Percentiles rank a stretch among this genome's conserved stretches.
These are phyloP conservation scores for Haplosporangium sp. DNA, from an alignment of 371 early-diverging fungal species.

Conservation along the genomic window DNA sequence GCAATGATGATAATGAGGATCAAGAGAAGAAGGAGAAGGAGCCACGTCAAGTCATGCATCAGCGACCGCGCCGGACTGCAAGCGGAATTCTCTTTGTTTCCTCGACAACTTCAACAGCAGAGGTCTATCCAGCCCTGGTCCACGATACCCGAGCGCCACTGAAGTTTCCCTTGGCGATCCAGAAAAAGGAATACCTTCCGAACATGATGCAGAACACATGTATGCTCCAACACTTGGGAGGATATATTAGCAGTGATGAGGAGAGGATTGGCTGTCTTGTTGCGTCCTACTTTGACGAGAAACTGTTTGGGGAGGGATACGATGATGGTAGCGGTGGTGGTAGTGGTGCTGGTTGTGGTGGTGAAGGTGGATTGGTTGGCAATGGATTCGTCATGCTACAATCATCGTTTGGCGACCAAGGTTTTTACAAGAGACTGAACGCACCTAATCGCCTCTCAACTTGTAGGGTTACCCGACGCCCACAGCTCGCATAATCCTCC, in stretches of 20 bases:
- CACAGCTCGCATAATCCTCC: slow-evolving; percentile 10
- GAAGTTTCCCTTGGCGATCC: background rate
- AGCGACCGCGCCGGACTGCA: slow-evolving; percentile 14
- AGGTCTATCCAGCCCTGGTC: slow-evolving; percentile 17
- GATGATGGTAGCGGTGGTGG: slow-evolving; percentile 5
- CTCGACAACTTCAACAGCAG: slow-evolving; percentile 25
- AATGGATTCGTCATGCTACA: slow-evolving; percentile 34
- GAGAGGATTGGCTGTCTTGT: slow-evolving; percentile 14
- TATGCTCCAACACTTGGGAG: slow-evolving; percentile 9
- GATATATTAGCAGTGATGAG: slow-evolving; percentile 6
- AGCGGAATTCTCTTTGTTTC: slow-evolving; percentile 48
- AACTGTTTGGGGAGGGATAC: slow-evolving; percentile 2
- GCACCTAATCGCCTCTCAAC: slow-evolving; percentile 35
- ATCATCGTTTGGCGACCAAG: slow-evolving; percentile 39
- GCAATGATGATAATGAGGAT: slow-evolving; percentile 13
- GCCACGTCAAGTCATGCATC: slow-evolving; percentile 3
- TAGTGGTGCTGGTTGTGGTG: background rate
- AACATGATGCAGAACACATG: slow-evolving; percentile 10
- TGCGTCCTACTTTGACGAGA: slow-evolving; percentile 29
- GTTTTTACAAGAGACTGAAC: slow-evolving; percentile 48
- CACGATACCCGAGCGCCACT: slow-evolving; percentile 11
- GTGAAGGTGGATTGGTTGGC: slow-evolving; percentile 3
- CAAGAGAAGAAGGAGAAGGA: background rate
- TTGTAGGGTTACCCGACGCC: slow-evolving; percentile 44
- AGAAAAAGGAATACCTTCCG: background rate